These are phyloP conservation scores for Albophoma yamanashiensis DNA, from an alignment of 2,329 filamentous ascomycete species.

Conservation along the genomic window DNA sequence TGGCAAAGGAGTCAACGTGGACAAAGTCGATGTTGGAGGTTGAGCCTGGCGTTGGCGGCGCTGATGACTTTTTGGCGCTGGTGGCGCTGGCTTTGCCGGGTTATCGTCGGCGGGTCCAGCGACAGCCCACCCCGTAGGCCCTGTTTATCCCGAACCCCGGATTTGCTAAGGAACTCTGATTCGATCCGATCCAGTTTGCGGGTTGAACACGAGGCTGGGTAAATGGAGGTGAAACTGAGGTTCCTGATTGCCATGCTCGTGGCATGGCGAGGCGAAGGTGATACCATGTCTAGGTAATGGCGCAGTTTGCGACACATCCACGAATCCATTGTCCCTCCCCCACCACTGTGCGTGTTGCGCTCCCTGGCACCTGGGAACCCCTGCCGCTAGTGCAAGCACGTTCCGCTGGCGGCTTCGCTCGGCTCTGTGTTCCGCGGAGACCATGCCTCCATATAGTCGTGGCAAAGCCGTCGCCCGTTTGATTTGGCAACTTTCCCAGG, in stretches of 20 bases:
- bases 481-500: no score
- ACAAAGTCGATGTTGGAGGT: neutral
- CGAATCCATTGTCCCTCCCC: neutral
- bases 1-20: neutral
- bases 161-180: neutral
- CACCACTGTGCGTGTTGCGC: neutral
- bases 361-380: neutral
- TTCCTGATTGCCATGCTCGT: neutral
- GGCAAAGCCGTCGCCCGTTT: no score
- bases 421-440: neutral
- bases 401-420: neutral
- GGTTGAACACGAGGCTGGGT: neutral
- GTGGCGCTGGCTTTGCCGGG: neutral
- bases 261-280: neutral
- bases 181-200: neutral
- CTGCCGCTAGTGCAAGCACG: neutral
- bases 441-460: no score
- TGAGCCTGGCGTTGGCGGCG: neutral
- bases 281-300: neutral
- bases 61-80: neutral
- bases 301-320: neutral
- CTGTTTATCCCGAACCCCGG: neutral
- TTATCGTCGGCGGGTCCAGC: constrained; percentile 1
- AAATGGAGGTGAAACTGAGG: neutral
- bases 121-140: neutral